Evolutionary conservation across 2,329 filamentous ascomycete species (phyloP).

Genomic region (Stenocarpella maydis): DNA sequence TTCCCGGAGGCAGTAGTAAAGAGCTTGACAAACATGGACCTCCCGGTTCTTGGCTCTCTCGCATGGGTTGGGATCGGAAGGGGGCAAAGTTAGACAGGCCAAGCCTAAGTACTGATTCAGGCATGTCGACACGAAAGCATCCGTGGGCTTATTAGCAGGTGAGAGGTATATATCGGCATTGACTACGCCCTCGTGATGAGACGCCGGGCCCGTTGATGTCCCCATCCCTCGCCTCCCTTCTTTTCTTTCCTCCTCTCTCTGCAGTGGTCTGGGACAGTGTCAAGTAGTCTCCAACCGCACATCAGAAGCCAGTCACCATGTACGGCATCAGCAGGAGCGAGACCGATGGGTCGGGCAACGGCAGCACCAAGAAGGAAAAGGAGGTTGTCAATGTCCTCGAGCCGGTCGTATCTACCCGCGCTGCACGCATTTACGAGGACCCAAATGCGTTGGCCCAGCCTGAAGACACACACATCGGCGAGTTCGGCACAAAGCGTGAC

Average conservation of each 20-base stretch:
- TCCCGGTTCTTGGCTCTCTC: neutral
- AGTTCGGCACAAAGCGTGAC: slow-evolving; percentile 35
- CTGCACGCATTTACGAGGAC: slow-evolving; percentile 28
- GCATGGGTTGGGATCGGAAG: slow-evolving; percentile 3
- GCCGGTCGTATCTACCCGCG: slow-evolving; percentile 19
- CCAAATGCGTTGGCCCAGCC: slow-evolving; percentile 26
- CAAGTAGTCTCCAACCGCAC: slow-evolving; percentile 5
- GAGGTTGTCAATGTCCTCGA: slow-evolving; percentile 7
- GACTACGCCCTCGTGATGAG: neutral
- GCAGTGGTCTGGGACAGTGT: neutral
- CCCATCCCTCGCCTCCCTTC: neutral
- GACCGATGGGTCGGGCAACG: slow-evolving; percentile 19
- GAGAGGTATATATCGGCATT: slow-evolving; percentile 17
- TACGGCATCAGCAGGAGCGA: slow-evolving; percentile 28
- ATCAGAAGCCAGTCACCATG: slow-evolving; percentile 25
- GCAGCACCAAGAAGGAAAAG: slow-evolving; percentile 33
- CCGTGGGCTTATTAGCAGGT: neutral
- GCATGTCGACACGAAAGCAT: slow-evolving; percentile 8
- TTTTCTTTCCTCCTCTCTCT: neutral
- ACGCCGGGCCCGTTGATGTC: neutral
- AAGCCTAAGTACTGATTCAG: slow-evolving; percentile 8
- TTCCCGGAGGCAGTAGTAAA: slow-evolving; percentile 1
- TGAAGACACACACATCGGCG: slow-evolving; percentile 31
- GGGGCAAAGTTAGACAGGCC: slow-evolving; percentile 17
- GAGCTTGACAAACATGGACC: slow-evolving; percentile 29